Conservation (phyloP, 2,329 filamentous ascomycete genomes). For the Trichoderma afroharzianum region DNA sequence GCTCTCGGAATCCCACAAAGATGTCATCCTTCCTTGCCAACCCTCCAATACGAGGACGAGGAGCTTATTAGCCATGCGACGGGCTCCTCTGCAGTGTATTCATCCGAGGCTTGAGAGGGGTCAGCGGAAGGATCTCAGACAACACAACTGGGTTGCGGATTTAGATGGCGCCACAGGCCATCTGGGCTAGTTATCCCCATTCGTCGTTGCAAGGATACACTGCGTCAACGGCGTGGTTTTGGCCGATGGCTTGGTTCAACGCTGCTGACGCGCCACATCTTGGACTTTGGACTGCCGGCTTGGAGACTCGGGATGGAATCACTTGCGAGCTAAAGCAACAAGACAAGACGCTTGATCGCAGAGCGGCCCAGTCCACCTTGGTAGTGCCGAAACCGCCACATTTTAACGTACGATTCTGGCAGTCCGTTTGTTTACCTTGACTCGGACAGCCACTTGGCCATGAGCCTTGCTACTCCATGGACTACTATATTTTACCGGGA, state of each 20-base stretch:
- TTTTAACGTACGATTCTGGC: conserved; percentile 5
- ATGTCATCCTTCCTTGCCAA: not conserved
- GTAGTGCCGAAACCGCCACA: not conserved
- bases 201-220: not conserved
- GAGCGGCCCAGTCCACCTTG: not conserved
- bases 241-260: not conserved
- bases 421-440: not conserved
- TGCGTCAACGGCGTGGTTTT: not conserved
- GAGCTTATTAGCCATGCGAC: not conserved
- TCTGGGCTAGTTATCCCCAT: not conserved
- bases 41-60: not conserved
- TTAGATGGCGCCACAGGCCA: not conserved
- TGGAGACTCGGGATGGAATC: not conserved
- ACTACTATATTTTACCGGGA: not conserved
- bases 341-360: not conserved
- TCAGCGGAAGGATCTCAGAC: conserved; percentile 3
- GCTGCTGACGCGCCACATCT: not conserved
- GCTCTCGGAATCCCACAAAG: not conserved
- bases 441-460: not conserved
- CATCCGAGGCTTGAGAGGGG: conserved; percentile 12
- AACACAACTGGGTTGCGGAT: not conserved
- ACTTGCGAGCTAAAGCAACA: not conserved
- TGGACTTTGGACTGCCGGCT: not conserved
- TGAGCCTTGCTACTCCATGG: not conserved
- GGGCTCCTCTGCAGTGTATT: not conserved